These are phyloP conservation scores for Saccharomycopsis sp. DNA, from an alignment of 805 yeast species.

Conservation along the genomic window DNA sequence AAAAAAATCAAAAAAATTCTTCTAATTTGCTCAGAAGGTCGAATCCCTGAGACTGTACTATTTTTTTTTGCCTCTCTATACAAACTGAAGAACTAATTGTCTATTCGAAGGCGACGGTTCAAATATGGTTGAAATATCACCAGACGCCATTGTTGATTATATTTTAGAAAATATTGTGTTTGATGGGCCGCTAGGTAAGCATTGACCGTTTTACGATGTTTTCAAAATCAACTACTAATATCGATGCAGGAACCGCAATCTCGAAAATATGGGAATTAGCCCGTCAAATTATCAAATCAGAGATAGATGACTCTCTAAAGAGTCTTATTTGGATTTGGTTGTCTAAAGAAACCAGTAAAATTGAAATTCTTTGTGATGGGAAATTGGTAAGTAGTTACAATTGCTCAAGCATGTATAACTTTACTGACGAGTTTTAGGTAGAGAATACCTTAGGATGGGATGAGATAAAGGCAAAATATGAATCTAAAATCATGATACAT, in stretches of 20 bases:
- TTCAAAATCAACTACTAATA: too few species aligned
- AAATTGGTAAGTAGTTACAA: neutral
- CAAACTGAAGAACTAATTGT: too few species aligned
- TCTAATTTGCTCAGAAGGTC: too few species aligned
- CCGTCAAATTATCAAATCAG: neutral
- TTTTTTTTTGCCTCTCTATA: too few species aligned
- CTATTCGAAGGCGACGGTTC: too few species aligned
- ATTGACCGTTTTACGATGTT: too few species aligned
- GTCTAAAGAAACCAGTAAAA: conserved; percentile 1
- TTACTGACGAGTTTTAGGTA: too few species aligned
- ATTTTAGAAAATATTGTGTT: conserved; percentile 6
- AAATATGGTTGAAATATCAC: conserved; percentile 3
- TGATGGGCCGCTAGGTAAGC: conserved; percentile 8
- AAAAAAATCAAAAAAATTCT: too few species aligned
- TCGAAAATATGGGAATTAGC: conserved; percentile 11
- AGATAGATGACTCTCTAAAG: neutral
- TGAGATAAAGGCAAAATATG: too few species aligned
- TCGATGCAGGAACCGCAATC: conserved; percentile 4
- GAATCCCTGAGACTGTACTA: too few species aligned
- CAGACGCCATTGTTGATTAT: conserved; percentile 7
- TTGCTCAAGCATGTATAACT: too few species aligned
- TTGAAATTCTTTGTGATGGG: neutral
- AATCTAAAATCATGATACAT: neutral
- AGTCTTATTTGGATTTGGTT: conserved; percentile 8
- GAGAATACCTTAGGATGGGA: too few species aligned